Base-by-base conservation (phyloP, 1,284 basidiomycete genomes). In the Pisolithus thermaeus region DNA sequence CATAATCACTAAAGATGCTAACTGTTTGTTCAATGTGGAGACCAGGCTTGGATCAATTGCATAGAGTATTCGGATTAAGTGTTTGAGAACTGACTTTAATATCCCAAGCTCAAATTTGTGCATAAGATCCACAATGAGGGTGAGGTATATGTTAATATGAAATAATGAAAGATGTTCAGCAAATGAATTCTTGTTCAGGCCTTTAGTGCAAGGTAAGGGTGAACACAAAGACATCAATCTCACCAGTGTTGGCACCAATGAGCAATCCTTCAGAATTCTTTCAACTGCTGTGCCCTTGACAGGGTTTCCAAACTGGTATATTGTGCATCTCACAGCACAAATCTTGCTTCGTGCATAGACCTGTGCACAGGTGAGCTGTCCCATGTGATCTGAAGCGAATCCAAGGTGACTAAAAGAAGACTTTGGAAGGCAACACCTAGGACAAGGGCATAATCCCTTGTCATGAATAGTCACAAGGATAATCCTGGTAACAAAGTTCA, bases 161-260 rank as follows among this genome's bases (percentile, higher is more conserved):
- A 61, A 52, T 0, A 36, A 30, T n/a, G 44, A 22, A 0, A 73
- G 57, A 0, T 51, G 47, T 0, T 60, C 46, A 1, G 67, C 63
- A 48, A 74, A 73, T 0, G 70, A 64, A 56, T 69, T 72, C 68
- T 70, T 52, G 16, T 35, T n/a, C n/a, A n/a, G 30, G 28, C n/a
- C 9, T 27, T 35, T 0, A 51, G 11, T 39, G 37, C n/a, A 20
- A 39, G n/a, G n/a, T n/a, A n/a, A n/a, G n/a, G n/a, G n/a, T n/a
- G n/a, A n/a, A n/a, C n/a, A n/a, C n/a, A n/a, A n/a, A n/a, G n/a
- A n/a, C n/a, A n/a, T n/a, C n/a, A n/a, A n/a, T n/a, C 51, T 44
- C 42, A 46, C 52, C n/a, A 55, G 4, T 14, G 39, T 57, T 7
- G 49, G 57, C 0, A 58, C 56, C 27, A 52, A 38, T 1, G 44